Percentiles rank a stretch among this genome's conserved stretches.
Evolutionary conservation across 2,329 filamentous ascomycete species (phyloP).

Genomic region (Colletotrichum kahawae): DNA sequence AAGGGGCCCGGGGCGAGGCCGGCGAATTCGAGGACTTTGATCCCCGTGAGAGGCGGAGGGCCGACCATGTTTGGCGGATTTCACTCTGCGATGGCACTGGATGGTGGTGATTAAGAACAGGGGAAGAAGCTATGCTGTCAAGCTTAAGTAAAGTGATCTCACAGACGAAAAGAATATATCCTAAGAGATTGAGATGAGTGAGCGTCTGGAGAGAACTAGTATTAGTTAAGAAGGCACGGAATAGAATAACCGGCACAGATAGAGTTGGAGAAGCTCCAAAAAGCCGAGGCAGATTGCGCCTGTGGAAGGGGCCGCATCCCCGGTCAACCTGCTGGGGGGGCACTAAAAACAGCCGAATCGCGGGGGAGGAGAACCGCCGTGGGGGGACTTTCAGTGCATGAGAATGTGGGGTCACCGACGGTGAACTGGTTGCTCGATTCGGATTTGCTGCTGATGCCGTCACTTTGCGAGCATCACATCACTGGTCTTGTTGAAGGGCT

Average conservation of each 20-base stretch:
- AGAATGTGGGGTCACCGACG: conserved; percentile 10
- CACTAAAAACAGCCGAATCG: neutral
- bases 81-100: neutral
- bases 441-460: neutral
- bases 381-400: neutral
- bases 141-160: neutral
- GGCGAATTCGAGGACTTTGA: conserved; percentile 65
- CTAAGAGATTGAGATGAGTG: neutral
- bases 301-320: neutral
- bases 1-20: conserved; percentile 79
- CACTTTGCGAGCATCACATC: neutral
- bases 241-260: neutral
- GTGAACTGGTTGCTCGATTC: conserved; percentile 5
- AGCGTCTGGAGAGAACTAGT: neutral
- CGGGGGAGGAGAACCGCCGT: neutral
- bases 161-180: neutral
- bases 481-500: neutral
- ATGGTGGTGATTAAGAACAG: neutral
- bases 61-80: conserved; percentile 34
- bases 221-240: neutral
- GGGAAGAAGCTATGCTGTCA: neutral
- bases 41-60: conserved; percentile 50
- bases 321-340: neutral
- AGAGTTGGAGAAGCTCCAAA: conserved; percentile 14
- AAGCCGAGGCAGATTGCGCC: conserved; percentile 18